Evolutionary conservation across 768 basidiomycete genomes (phyloP), one percentile per base, ranked within the genome.

Genomic region (Tremella mesenterica): DNA sequence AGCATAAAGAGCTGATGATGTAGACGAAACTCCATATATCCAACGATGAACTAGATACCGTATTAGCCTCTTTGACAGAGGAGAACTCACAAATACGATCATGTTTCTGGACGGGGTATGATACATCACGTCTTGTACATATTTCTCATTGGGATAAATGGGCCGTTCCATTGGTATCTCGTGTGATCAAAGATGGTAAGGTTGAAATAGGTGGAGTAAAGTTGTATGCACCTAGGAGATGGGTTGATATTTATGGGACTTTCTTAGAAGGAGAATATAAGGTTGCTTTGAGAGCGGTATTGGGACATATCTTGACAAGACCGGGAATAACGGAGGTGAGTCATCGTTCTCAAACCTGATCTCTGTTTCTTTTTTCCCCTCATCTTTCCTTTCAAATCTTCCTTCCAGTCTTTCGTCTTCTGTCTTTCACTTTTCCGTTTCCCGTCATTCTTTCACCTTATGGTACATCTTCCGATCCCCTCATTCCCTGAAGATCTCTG

Each of bases 321-420:
- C 64, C 71, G 1, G 69, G 69, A n/a, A 60, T 65, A 16, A 58
- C 33, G n/a, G 55, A 68, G 58, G 69, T 69, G 46, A 59, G 65
- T n/a, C n/a, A n/a, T n/a, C n/a, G n/a, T n/a, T n/a, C n/a, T n/a
- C n/a, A n/a, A n/a, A n/a, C n/a, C n/a, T n/a, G n/a, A n/a, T n/a
- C n/a, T n/a, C n/a, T n/a, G n/a, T n/a, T n/a, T n/a, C n/a, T n/a
- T n/a, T n/a, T n/a, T n/a, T n/a, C n/a, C n/a, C n/a, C n/a, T n/a
- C n/a, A n/a, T n/a, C n/a, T n/a, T n/a, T n/a, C n/a, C n/a, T n/a
- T n/a, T n/a, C n/a, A n/a, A n/a, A n/a, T n/a, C n/a, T n/a, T n/a
- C n/a, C n/a, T n/a, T n/a, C n/a, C n/a, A n/a, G n/a, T n/a, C n/a
- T n/a, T n/a, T n/a, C n/a, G n/a, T n/a, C n/a, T n/a, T n/a, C n/a